Evolutionary conservation across 257 asterid genomes (phyloP), one percentile per base, ranked within the genome.

Genomic region (Plectranthus barbatus): DNA sequence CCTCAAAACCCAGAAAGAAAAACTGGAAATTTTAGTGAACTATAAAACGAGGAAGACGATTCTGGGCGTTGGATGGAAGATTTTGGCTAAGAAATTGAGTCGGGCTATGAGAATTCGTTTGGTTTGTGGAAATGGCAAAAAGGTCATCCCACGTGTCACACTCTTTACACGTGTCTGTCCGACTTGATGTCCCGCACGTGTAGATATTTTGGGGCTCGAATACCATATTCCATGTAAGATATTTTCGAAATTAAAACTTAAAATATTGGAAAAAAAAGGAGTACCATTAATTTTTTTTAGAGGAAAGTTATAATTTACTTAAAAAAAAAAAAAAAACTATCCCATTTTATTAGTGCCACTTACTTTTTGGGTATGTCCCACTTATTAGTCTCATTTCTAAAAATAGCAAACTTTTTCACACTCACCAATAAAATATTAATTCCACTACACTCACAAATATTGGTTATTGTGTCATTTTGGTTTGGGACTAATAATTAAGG

Each of bases 101-200:
- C 44, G n/a, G n/a, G 52, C 52, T 61, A 5, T 1, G 7, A 5
- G 9, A 34, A 4, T 21, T 65, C 5, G 21, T 9, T 4, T 15
- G 24, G 21, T 41, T 41, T 34, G 36, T 13, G 59, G 66, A 23
- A 66, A n/a, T 48, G 52, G 72, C 51, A 58, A 65, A 76, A 67
- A 57, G 76, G 7, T 55, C 46, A n/a, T 9, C 71, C 77, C 75
- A 77, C 49, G 55, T 66, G 71, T 67, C 73, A 4, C 48, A 47
- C n/a, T 64, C 64, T 74, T 82, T 75, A 74, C 83, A 77, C 79
- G 76, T 76, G 76, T 53, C 77, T 14, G 49, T 18, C 47, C 9
- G 44, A 2, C 31, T 13, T 2, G 50, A 56, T 10, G 49, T 24
- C 10, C 33, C 69, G 3, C 71, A 71, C 51, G 9, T 49, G 42